Evolutionary conservation across 352 stramenopile species (phyloP), one percentile per base, ranked within the genome.

Genomic region (Phytophthora lateralis): DNA sequence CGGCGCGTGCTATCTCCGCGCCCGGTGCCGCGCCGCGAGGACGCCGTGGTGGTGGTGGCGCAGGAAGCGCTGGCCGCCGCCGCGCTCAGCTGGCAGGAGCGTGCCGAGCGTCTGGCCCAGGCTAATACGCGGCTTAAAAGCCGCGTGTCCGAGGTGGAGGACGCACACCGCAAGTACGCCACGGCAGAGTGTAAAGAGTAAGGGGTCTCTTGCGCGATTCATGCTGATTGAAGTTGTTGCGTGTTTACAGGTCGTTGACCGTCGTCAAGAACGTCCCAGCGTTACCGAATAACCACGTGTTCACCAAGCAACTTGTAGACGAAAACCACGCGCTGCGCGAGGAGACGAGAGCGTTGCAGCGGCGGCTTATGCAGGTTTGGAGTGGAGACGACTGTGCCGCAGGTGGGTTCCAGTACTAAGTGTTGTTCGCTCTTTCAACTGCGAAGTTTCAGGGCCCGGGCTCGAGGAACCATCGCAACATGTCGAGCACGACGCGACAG

Each of bases 251-350:
- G 51, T 69, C 75, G 37, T 62, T 73, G 27, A 87, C 78, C 11
- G 67, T 75, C 47, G 68, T 87, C 55, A 85, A 85, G 69, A 76
- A 86, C 44, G 73, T 80, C n/a, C 66, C 63, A 18, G 35, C 69
- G 34, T 57, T 88, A 42, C 81, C 81, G 6, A 90, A 87, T 65
- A 89, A 88, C 26, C 72, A 86, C 45, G 66, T 76, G 45, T 89
- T 83, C 60, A 88, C 73, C 34, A 84, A 79, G 53, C 47, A 85
- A 43, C 76, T 90, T 26, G 55, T 90, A n/a, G 72, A 85, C 20
- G 76, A 90, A 58, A 90, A 89, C 52, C 69, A 74, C 12, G 32
- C 60, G 63, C 70, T 89, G 15, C 53, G 76, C 24, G 43, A 51
- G 17, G 58, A 73, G 12, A 78, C 55, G 15, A 69, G 15, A 69